Evolutionary conservation across 257 asterid genomes (phyloP).

Genomic region (Ehretia macrophylla): DNA sequence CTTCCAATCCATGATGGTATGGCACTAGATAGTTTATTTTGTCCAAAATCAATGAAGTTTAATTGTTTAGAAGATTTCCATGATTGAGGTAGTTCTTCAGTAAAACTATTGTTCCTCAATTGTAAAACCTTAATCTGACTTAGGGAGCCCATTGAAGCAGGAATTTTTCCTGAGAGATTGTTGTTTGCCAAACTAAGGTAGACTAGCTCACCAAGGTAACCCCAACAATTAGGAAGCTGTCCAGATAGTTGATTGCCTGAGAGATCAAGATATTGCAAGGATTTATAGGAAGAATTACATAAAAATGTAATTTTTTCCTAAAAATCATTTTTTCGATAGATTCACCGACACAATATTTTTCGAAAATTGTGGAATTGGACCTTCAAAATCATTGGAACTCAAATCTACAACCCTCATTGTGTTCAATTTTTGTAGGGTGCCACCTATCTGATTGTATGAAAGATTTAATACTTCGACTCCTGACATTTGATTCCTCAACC

Average conservation of each 20-base stretch:
- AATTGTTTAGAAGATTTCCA: slow-evolving; percentile 10
- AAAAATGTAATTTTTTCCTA: slow-evolving; percentile 7
- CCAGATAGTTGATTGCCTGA: too few species aligned
- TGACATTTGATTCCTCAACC: too few species aligned
- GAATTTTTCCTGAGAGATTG: too few species aligned
- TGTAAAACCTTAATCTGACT: too few species aligned
- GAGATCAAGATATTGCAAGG: too few species aligned
- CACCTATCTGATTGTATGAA: slow-evolving; percentile 18
- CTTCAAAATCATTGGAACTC: slow-evolving; percentile 11
- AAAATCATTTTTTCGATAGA: slow-evolving; percentile 20
- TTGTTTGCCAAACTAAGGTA: too few species aligned
- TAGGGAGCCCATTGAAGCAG: too few species aligned
- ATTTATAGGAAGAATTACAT: too few species aligned
- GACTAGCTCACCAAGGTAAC: too few species aligned
- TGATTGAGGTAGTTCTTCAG: slow-evolving; percentile 24
- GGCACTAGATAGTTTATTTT: slow-evolving; percentile 23
- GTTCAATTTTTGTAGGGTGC: slow-evolving; percentile 12
- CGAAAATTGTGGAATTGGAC: background rate
- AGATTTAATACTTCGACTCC: too few species aligned
- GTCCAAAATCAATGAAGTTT: slow-evolving; percentile 18
- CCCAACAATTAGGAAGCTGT: too few species aligned
- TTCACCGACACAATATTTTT: background rate
- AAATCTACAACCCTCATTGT: slow-evolving; percentile 13
- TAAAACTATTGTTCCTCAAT: slow-evolving; percentile 27
- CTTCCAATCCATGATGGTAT: too few species aligned